Evolutionary conservation across 768 basidiomycete genomes (phyloP), one percentile per base, ranked within the genome.

Genomic region (Terana coerulea): DNA sequence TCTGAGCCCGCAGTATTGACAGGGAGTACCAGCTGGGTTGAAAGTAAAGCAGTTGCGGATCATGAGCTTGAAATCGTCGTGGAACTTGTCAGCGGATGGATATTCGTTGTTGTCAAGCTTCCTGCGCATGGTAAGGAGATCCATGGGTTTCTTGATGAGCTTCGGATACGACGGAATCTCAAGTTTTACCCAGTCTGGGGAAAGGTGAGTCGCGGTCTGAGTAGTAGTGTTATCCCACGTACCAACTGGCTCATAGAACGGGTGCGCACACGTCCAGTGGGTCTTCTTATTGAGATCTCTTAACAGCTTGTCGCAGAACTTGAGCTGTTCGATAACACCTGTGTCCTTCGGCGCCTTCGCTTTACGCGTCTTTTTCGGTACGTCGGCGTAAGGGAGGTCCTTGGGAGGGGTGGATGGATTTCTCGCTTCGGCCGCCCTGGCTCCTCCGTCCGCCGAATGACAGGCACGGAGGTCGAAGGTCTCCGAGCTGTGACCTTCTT

Each of bases 171-270:
- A 74, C 0, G 95, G 95, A 41, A 98, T 78, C 29, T 85, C 79
- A 58, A 94, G 75, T 61, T 80, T 82, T 36, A 83, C 72, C 70
- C 84, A 83, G 66, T 97, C 94, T 94, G 55, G 25, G 33, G 47
- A 45, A 15, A 24, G 48, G 36, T n/a, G 21, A 46, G n/a, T 47
- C 3, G 10, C n/a, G n/a, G n/a, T n/a, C n/a, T n/a, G n/a, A n/a
- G n/a, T n/a, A n/a, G n/a, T n/a, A n/a, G n/a, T n/a, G n/a, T 24
- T 48, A 31, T 4, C 12, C 42, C 7, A 83, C 86, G 66, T 66
- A 88, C 92, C 92, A 59, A 99, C 94, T 53, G 97, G 94, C 65
- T 91, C 88, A 59, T 95, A 88, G 72, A 99, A 99, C 4, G 91
- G 90, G 63, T 76, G 75, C 0, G 91, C 92, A 51, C 84, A 72